Evolutionary conservation across 177 flowering plant genomes (phyloP), one percentile per base, ranked within the genome.

Genomic region (Vitis hybrid): DNA sequence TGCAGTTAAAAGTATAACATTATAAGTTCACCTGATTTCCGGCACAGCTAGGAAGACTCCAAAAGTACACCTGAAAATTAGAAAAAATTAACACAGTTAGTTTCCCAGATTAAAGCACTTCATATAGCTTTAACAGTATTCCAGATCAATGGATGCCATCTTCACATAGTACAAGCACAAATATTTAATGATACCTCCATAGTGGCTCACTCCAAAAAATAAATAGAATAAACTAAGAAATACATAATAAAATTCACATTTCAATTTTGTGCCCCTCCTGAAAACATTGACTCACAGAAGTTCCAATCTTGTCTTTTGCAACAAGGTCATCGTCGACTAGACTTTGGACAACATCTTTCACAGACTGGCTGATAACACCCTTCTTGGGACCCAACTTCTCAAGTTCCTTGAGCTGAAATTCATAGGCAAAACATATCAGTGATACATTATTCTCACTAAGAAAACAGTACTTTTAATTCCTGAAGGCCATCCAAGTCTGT

Each of bases 11-110:
- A 17, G 18, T 27, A 1, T 14, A 62, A 17, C 12, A 46, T 13
- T 17, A 65, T 51, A 72, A 19, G 17, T 57, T 72, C 58, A 91
- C 98, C 97, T 93, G 98, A 81, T 93, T 95, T 69, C 99, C 99
- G 74, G 98, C 97, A 86, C 93, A 89, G 78, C 99, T 95, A 60
- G 98, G 99, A 78, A 95, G 95, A 74, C 98, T 95, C 99, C 99
- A 95, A 71, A 95, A 95, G 77, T 95, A 93, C 40, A 93, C 88
- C 99, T 95, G 84, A 63, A 72, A 74, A 61, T 65, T 62, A 32
- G 56, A 55, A 70, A 65, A 27, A 27, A 72, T 50, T 7, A 72
- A 63, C 52, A 50, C 52, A 11, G 1, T 0, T 50, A 60, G 27
- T 57, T 27, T 46, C 11, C 62, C 60, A 50, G 54, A 50, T 60